Conservation (phyloP, 129 eudicot genomes). For the Calendula officinalis region DNA sequence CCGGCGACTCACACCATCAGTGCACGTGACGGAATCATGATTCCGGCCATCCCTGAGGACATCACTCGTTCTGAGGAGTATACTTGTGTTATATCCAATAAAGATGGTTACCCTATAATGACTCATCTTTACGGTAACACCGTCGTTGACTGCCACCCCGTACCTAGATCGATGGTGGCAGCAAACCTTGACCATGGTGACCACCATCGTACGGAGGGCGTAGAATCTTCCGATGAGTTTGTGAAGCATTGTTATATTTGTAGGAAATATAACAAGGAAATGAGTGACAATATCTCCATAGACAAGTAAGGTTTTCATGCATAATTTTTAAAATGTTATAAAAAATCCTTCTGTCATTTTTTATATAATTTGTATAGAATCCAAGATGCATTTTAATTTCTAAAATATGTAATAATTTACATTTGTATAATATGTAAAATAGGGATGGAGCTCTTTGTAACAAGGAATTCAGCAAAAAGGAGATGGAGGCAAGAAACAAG, state of each 20-base stretch:
- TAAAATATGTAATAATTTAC: too few species aligned
- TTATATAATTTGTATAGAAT: too few species aligned
- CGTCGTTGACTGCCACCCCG: conserved; percentile 16
- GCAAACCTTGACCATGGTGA: background rate
- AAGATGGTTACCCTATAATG: background rate
- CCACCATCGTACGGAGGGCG: background rate
- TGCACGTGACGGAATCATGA: background rate
- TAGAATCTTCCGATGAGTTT: conserved; percentile 6
- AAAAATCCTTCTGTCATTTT: too few species aligned
- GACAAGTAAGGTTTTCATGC: conserved; percentile 12
- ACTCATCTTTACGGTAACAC: conserved; percentile 17
- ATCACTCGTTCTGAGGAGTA: conserved; percentile 19
- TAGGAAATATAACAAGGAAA: background rate
- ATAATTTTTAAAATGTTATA: too few species aligned
- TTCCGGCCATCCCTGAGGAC: conserved; percentile 4
- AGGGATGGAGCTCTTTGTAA: conserved; percentile 2
- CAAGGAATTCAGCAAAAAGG: background rate
- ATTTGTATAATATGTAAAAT: background rate
- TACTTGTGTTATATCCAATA: conserved; percentile 25
- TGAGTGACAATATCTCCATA: background rate
- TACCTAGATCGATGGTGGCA: conserved; percentile 1
- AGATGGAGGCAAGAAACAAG: background rate
- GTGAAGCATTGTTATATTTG: conserved; percentile 30
- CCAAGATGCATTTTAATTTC: too few species aligned
- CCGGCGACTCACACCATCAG: background rate